Evolutionary conservation across 1,139 yeast genomes (phyloP).

Genomic region (Ogataea hybrid): DNA sequence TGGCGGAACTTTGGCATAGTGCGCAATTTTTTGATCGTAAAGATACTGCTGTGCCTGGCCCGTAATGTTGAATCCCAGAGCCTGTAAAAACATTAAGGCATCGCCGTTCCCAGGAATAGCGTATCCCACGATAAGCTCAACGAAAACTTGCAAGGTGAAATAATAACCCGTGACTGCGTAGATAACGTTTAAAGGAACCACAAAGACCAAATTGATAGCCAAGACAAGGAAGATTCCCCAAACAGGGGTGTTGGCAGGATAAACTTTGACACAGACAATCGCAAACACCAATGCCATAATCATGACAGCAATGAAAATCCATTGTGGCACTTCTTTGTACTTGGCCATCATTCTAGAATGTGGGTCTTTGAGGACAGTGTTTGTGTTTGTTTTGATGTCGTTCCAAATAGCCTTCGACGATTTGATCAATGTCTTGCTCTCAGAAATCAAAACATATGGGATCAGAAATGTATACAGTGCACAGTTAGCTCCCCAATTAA

Average conservation of each 20-base stretch:
- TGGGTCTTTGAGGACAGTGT: slow-evolving; percentile 47
- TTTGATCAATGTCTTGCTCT: slow-evolving; percentile 23
- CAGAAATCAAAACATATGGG: slow-evolving; percentile 53
- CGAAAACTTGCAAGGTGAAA: slow-evolving; percentile 57
- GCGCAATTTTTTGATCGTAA: slow-evolving; percentile 60
- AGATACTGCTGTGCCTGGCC: slow-evolving; percentile 56
- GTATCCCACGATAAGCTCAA: slow-evolving; percentile 63
- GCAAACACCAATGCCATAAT: slow-evolving; percentile 48
- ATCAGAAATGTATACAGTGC: slow-evolving; percentile 62
- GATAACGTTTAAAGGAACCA: slow-evolving; percentile 55
- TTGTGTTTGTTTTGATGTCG: slow-evolving; percentile 9
- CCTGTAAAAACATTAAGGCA: slow-evolving; percentile 60
- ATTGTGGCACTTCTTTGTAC: slow-evolving; percentile 61
- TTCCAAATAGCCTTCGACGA: slow-evolving; percentile 32
- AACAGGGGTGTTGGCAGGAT: slow-evolving; percentile 50
- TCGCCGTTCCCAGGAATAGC: slow-evolving; percentile 61
- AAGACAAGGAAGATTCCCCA: slow-evolving; percentile 58
- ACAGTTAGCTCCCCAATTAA: slow-evolving; percentile 61
- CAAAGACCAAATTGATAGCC: slow-evolving; percentile 47
- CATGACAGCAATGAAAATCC: slow-evolving; percentile 59
- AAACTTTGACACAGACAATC: slow-evolving; percentile 44
- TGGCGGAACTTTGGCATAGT: slow-evolving; percentile 62
- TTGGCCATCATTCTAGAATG: slow-evolving; percentile 60
- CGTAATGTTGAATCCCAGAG: slow-evolving; percentile 58
- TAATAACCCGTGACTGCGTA: slow-evolving; percentile 54